Percentiles rank a stretch among this genome's conserved stretches.
These are phyloP conservation scores for Penicillium oxalicum DNA, from an alignment of 2,329 filamentous ascomycete species.

Conservation along the genomic window DNA sequence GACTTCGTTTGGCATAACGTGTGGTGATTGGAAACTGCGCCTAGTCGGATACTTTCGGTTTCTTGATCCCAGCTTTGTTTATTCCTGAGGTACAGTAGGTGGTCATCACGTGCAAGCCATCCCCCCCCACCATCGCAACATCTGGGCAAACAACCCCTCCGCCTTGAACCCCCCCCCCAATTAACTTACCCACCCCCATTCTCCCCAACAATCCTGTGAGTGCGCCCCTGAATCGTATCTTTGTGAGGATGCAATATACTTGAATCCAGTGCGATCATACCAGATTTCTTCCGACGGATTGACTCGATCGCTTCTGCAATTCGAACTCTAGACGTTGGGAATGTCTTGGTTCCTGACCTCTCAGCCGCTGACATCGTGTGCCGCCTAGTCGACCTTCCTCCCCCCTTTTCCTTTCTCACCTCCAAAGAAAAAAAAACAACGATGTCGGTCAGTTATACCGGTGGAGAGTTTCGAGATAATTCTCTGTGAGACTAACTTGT, in stretches of 20 bases:
- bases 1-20: too few species aligned
- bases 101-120: slow-evolving; percentile 19
- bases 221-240: slow-evolving; percentile 6
- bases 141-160: slow-evolving; percentile 32
- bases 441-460: slow-evolving; percentile 30
- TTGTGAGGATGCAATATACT: slow-evolving; percentile 2
- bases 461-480: neutral
- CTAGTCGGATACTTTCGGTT: neutral
- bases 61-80: slow-evolving; percentile 9
- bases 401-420: slow-evolving; percentile 17
- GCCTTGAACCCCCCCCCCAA: slow-evolving; percentile 21
- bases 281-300: slow-evolving; percentile 1
- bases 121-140: slow-evolving; percentile 31
- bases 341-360: slow-evolving; percentile 2
- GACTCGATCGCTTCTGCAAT: neutral
- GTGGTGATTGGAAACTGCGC: too few species aligned
- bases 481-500: neutral
- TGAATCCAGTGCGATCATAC: too few species aligned
- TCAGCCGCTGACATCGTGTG: slow-evolving; percentile 29
- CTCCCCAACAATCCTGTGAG: slow-evolving; percentile 15
- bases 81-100: slow-evolving; percentile 7
- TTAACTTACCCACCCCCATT: slow-evolving; percentile 2
- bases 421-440: slow-evolving; percentile 17
- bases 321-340: slow-evolving; percentile 1
- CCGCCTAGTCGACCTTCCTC: slow-evolving; percentile 19